Evolutionary conservation across 345 rosid genomes (phyloP).

Genomic region (Turnera subulata): DNA sequence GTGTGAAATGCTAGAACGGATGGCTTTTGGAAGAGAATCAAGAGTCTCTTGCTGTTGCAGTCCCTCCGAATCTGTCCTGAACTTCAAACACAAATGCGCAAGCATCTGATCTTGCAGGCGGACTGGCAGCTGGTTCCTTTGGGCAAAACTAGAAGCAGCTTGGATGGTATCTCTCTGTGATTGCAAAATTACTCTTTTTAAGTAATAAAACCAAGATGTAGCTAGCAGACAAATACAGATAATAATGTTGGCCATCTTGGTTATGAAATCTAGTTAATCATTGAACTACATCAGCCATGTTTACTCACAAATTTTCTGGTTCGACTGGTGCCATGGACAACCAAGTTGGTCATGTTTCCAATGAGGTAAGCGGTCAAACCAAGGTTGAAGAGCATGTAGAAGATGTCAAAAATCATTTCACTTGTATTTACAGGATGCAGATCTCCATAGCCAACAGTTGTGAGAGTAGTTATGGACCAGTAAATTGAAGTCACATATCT

Average conservation of each 20-base stretch:
- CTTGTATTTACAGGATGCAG: slow-evolving; percentile 78
- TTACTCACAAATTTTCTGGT: slow-evolving; percentile 81
- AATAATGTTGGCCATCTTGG: background rate
- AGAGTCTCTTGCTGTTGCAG: slow-evolving; percentile 32
- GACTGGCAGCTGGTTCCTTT: slow-evolving; percentile 24
- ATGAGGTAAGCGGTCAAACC: slow-evolving; percentile 91
- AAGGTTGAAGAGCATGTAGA: slow-evolving; percentile 87
- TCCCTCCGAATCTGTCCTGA: slow-evolving; percentile 32
- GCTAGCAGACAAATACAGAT: background rate
- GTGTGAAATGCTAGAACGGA: slow-evolving; percentile 34
- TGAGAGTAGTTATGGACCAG: slow-evolving; percentile 95
- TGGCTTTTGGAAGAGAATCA: slow-evolving; percentile 36
- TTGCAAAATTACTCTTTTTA: background rate
- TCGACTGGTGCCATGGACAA: slow-evolving; percentile 91
- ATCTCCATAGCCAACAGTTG: slow-evolving; percentile 96
- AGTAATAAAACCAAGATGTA: background rate
- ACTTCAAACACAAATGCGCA: slow-evolving; percentile 31
- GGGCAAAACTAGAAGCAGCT: slow-evolving; percentile 34
- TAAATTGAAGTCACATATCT: slow-evolving; percentile 85
- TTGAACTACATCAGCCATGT: background rate
- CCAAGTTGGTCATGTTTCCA: slow-evolving; percentile 97
- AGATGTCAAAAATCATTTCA: slow-evolving; percentile 85
- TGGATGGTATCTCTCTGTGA: slow-evolving; percentile 31
- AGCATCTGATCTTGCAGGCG: slow-evolving; percentile 34
- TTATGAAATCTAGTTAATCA: background rate